phyloP scores from a whole-genome alignment of 2,329 filamentous ascomycete species.

The Aureobasidium sp. region DNA sequence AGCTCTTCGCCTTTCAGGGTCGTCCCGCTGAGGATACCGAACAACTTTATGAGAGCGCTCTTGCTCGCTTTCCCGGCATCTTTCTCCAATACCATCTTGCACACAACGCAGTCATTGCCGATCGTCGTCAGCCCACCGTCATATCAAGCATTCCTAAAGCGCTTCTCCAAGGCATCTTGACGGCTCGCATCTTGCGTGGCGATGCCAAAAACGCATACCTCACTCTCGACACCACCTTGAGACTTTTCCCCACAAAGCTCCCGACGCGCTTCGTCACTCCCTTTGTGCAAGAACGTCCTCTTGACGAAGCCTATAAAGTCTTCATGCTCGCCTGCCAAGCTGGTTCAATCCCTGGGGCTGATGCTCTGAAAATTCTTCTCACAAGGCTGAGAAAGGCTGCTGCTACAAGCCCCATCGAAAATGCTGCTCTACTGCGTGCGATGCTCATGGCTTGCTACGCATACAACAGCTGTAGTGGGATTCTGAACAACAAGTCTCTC shows the following conservation, averaged over 20 bases:
- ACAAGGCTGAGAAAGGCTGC: constrained; percentile 24
- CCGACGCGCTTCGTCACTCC: constrained; percentile 38
- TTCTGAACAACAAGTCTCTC: constrained; percentile 30
- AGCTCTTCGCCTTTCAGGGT: constrained; percentile 39
- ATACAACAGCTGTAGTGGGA: constrained; percentile 34
- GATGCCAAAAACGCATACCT: constrained; percentile 45
- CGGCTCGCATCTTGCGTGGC: constrained; percentile 38
- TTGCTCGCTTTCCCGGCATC: constrained; percentile 41
- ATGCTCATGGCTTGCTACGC: constrained; percentile 38
- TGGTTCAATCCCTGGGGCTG: constrained; percentile 30
- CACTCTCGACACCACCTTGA: constrained; percentile 41
- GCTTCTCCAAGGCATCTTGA: constrained; percentile 43
- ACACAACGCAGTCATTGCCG: constrained; percentile 39
- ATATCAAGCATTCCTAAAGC: constrained; percentile 34
- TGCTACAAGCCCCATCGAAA: neutral
- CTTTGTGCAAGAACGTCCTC: constrained; percentile 39
- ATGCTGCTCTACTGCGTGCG: constrained; percentile 26
- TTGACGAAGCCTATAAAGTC: constrained; percentile 41
- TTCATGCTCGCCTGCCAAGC: constrained; percentile 43
- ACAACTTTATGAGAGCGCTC: constrained; percentile 36
- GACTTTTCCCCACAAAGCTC: constrained; percentile 38
- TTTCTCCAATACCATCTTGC: constrained; percentile 43
- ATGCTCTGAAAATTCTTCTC: constrained; percentile 29
- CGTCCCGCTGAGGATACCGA: constrained; percentile 37
- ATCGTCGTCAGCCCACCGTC: constrained; percentile 30